These are phyloP conservation scores for Vanilla planifolia DNA, from an alignment of 106 monocot genomes.

Conservation along the genomic window DNA sequence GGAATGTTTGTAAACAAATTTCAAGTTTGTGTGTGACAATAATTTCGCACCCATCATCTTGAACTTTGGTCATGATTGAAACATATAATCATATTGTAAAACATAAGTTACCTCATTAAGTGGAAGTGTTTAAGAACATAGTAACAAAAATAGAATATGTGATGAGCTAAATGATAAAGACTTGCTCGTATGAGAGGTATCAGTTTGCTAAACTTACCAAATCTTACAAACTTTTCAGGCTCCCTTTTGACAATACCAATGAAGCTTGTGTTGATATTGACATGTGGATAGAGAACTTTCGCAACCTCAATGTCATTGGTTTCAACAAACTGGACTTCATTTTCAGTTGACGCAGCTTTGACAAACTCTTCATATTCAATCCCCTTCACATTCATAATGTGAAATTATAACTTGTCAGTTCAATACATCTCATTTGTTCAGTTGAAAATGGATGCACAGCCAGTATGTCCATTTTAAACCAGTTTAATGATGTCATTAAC, in stretches of 20 bases:
- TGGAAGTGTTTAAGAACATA: too few relatives aligned
- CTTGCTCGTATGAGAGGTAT: neutral
- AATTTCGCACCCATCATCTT: too few relatives aligned
- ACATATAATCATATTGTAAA: too few relatives aligned
- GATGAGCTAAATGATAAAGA: conserved; percentile 1
- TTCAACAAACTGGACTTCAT: conserved; percentile 89
- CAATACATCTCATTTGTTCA: neutral
- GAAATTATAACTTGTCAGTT: neutral
- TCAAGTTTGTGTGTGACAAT: too few relatives aligned
- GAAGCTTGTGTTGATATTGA: conserved; percentile 40
- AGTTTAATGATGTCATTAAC: neutral
- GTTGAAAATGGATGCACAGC: neutral
- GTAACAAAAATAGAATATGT: neutral
- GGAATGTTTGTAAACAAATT: too few relatives aligned
- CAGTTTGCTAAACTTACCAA: conserved; percentile 46
- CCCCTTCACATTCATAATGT: conserved; percentile 41
- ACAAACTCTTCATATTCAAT: conserved; percentile 69
- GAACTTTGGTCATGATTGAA: too few relatives aligned
- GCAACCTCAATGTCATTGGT: conserved; percentile 53
- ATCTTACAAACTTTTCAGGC: conserved; percentile 73
- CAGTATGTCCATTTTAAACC: neutral
- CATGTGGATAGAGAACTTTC: conserved; percentile 62
- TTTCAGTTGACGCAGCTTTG: conserved; percentile 70
- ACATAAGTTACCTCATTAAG: too few relatives aligned
- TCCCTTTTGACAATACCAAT: conserved; percentile 88